Base-by-base conservation (phyloP, 2,329 filamentous ascomycete genomes). In the Samsoniella hepiali region DNA sequence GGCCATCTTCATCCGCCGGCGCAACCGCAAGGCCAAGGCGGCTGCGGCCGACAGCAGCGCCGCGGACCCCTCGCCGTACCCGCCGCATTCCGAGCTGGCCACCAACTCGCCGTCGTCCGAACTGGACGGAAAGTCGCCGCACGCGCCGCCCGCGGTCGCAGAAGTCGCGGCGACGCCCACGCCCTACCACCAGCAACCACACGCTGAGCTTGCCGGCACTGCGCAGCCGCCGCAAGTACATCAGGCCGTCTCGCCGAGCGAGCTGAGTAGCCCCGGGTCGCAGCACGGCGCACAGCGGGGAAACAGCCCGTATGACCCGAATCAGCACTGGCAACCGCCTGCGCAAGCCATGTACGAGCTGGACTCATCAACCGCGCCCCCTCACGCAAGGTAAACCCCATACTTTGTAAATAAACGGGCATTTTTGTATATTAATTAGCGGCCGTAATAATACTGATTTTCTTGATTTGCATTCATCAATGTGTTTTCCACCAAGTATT, bases 41-140 rank as follows among this genome's bases (percentile, higher is more conserved):
- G 49, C 49, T 4, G 27, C 3, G 6, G 36, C 56, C 22, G 13
- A 29, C n/a, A 11, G 31, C 11, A 22, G 9, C 27, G 31, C 2
- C 31, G 32, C 40, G 5, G 22, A 9, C 15, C 58, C 36, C 40
- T 22, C 40, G n/a, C 54, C 54, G 5, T 34, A n/a, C 8, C 49
- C 54, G 10, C 49, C 36, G 5, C 36, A 63, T 2, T 44, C 55
- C 3, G 62, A 63, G 56, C 34, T 63, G 11, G 38, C 55, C 3
- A 29, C 54, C 11, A 58, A 63, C 40, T 53, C 55, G 45, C 62
- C 55, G 10, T 58, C 62, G 38, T 53, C 62, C 10, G 60, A 62
- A 10, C 11, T 62, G 10, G 60, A 62, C 15, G 60, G 42, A 8
- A 62, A 62, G 51, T 49, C 51, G 17, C n/a, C 40, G 3, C 50